Evolutionary conservation across 2,329 filamentous ascomycete species (phyloP).

Genomic region (Metarhizium brunneum): DNA sequence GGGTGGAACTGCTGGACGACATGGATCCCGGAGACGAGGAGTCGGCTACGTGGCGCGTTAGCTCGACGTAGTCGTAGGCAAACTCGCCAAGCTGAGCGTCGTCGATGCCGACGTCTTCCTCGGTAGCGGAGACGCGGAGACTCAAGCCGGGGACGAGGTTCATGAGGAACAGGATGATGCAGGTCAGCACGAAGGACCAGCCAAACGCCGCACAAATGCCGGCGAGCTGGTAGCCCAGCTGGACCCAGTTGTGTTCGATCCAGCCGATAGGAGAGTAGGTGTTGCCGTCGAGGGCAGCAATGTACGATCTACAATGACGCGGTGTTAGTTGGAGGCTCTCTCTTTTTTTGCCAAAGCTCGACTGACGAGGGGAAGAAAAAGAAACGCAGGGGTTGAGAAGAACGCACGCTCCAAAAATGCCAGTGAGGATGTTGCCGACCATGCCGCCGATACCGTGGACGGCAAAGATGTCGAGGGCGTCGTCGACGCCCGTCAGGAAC

Average conservation of each 20-base stretch:
- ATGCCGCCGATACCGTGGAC: conserved; percentile 83
- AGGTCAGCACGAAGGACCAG: conserved; percentile 60
- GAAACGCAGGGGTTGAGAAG: conserved; percentile 15
- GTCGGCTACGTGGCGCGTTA: conserved; percentile 51
- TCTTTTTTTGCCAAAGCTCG: no score
- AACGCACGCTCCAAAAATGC: conserved; percentile 61
- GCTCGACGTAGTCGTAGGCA: conserved; percentile 75
- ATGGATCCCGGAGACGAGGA: conserved; percentile 12
- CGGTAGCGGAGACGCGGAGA: conserved; percentile 56
- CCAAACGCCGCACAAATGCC: conserved; percentile 55
- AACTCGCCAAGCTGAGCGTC: conserved; percentile 75
- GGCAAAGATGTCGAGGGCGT: conserved; percentile 84
- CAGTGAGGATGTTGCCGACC: conserved; percentile 69
- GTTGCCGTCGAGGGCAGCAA: conserved; percentile 64
- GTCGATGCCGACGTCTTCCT: conserved; percentile 62
- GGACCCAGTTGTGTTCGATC: conserved; percentile 62
- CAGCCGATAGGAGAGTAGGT: conserved; percentile 52
- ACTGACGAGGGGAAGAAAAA: no score
- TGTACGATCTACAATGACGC: conserved; percentile 44
- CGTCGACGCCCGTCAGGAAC: conserved; percentile 67
- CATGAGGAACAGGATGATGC: conserved; percentile 60
- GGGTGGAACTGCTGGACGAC: conserved; percentile 15
- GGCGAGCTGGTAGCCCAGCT: conserved; percentile 63
- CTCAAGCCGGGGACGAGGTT: conserved; percentile 63
- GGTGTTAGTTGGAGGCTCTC: conserved; percentile 5